Percentiles rank a stretch among this genome's conserved stretches.
phyloP scores from a whole-genome alignment of 140 eudicot species.

The Senecio squalidus region DNA sequence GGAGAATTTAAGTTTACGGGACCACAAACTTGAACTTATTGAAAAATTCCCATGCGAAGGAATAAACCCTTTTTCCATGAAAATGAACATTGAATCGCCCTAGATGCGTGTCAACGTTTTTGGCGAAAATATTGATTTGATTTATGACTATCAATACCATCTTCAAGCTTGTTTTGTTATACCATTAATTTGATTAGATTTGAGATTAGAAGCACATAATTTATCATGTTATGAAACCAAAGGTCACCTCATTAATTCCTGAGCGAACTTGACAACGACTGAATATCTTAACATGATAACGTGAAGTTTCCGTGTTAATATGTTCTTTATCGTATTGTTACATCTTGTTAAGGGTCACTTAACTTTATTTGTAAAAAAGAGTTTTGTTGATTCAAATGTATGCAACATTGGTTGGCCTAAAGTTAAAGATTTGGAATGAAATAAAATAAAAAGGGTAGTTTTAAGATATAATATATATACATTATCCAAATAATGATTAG shows the following conservation, averaged over 20 bases:
- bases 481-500: no score
- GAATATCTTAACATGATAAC: no score
- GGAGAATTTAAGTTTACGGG: slow-evolving; percentile 16
- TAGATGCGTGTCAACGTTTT: neutral
- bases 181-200: neutral
- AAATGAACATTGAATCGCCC: slow-evolving; percentile 10
- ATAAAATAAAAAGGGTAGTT: no score
- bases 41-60: slow-evolving; percentile 12
- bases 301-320: no score
- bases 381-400: no score
- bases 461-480: no score
- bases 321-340: no score
- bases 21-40: slow-evolving; percentile 16
- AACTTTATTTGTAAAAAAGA: no score
- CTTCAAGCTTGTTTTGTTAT: neutral
- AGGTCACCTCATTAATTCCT: neutral
- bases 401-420: no score
- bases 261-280: neutral
- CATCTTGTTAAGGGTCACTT: no score
- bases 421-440: no score
- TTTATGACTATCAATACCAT: neutral
- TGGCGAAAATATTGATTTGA: slow-evolving; percentile 10
- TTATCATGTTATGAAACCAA: slow-evolving; percentile 2
- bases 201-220: neutral
- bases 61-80: slow-evolving; percentile 11